phyloP scores from a whole-genome alignment of 1,284 basidiomycete species.

The Sporisorium graminicola region DNA sequence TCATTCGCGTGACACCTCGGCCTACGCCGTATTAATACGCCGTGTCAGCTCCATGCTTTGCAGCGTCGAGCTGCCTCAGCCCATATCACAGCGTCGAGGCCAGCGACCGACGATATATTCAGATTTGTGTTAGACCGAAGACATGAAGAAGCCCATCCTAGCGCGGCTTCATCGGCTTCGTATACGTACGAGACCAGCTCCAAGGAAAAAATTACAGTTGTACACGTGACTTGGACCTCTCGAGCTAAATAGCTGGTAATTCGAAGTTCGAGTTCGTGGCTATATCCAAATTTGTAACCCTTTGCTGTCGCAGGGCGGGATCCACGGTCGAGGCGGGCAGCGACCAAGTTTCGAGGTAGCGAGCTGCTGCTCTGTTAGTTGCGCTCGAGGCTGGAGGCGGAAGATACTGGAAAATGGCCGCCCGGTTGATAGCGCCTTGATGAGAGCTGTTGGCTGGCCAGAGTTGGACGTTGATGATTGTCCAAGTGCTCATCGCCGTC shows the following conservation, averaged over 20 bases:
- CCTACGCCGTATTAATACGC: too few relatives aligned
- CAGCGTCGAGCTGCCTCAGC: background rate
- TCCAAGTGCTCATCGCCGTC: conserved; percentile 8
- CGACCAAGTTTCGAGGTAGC: background rate
- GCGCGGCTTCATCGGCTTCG: too few relatives aligned
- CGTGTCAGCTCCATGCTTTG: background rate
- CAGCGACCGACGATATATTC: background rate
- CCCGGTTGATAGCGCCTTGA: background rate
- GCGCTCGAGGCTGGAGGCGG: background rate
- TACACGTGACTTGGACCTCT: conserved; percentile 14
- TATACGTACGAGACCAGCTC: background rate
- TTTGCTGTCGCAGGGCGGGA: background rate
- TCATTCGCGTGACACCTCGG: too few relatives aligned
- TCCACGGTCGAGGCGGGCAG: background rate
- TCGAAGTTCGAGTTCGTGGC: background rate
- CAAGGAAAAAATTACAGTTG: conserved; percentile 6
- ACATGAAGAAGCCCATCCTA: too few relatives aligned
- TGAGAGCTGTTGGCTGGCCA: background rate
- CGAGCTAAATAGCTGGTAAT: background rate
- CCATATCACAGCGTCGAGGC: background rate
- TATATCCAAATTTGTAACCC: background rate
- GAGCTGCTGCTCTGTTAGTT: background rate
- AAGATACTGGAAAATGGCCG: background rate
- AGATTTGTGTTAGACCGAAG: background rate
- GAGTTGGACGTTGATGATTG: conserved; percentile 6